Evolutionary conservation across 192 early-diverging fungal species (phyloP).

Genomic region (Dimargaris xerosporica): DNA sequence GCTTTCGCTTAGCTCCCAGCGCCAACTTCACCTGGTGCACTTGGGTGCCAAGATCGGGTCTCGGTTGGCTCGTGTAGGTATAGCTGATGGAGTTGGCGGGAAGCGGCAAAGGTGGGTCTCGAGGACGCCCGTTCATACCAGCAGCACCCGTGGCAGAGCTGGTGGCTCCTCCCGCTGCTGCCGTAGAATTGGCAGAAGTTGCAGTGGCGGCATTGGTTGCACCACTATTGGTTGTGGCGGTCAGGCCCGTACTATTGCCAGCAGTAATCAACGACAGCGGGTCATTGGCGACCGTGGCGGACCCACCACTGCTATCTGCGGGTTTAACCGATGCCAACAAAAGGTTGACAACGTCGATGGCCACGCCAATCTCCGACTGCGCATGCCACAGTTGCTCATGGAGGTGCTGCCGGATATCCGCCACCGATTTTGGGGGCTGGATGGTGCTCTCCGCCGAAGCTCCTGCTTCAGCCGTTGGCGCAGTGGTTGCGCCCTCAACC

Average conservation of each 20-base stretch:
- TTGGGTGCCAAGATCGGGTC: neutral
- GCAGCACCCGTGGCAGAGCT: too few species aligned
- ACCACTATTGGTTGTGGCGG: neutral
- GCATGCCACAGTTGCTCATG: neutral
- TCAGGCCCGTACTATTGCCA: neutral
- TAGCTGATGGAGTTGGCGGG: conserved; percentile 4
- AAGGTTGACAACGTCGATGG: conserved; percentile 2
- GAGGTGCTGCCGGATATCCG: neutral
- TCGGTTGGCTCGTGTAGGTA: neutral
- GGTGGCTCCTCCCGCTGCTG: too few species aligned
- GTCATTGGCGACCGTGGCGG: neutral
- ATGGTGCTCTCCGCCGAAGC: neutral
- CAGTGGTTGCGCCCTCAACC: too few species aligned
- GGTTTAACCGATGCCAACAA: conserved; percentile 7
- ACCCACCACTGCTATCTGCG: neutral
- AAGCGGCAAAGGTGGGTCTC: neutral
- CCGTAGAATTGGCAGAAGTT: too few species aligned
- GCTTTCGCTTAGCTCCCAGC: conserved; percentile 3
- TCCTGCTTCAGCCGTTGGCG: too few species aligned
- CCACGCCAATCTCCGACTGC: conserved; percentile 6
- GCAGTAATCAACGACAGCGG: neutral
- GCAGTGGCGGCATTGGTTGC: too few species aligned
- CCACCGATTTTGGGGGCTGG: neutral
- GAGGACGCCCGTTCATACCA: too few species aligned
- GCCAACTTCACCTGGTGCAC: conserved; percentile 1